phyloP scores from a whole-genome alignment of 2,329 filamentous ascomycete genomes.

The Fusarium clavum region DNA sequence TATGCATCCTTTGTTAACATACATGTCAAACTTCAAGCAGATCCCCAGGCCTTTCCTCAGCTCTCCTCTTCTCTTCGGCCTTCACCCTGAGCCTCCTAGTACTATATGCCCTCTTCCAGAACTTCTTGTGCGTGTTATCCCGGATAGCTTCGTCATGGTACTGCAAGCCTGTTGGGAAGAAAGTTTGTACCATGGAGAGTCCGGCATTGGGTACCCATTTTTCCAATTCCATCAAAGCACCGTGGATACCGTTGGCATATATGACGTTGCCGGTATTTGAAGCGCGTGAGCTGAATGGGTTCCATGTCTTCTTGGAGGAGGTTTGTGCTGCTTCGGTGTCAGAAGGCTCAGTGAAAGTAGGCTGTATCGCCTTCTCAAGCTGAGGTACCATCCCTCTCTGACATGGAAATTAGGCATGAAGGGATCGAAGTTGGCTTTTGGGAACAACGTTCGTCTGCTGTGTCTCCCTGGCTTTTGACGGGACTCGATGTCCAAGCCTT shows the following conservation, averaged over 20 bases:
- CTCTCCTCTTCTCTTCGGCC: neutral
- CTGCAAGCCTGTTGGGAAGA: neutral
- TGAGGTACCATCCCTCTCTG: neutral
- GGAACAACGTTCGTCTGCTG: no score
- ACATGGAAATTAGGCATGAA: neutral
- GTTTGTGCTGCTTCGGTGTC: neutral
- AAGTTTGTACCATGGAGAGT: neutral
- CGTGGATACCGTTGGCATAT: neutral
- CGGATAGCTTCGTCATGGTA: neutral
- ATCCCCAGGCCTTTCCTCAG: neutral
- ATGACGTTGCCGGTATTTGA: neutral
- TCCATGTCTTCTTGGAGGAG: neutral
- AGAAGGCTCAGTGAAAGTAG: neutral
- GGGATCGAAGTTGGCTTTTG: neutral
- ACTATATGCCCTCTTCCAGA: neutral
- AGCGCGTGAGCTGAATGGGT: neutral
- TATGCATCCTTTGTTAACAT: neutral
- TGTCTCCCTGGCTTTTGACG: no score
- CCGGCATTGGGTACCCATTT: neutral
- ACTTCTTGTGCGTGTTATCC: neutral
- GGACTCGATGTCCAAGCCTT: neutral
- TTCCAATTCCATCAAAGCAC: neutral
- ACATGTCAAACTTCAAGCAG: neutral
- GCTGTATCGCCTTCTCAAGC: neutral
- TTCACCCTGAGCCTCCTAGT: neutral